phyloP scores from a whole-genome alignment of 768 basidiomycete species.

The Hebeloma cylindrosporum region DNA sequence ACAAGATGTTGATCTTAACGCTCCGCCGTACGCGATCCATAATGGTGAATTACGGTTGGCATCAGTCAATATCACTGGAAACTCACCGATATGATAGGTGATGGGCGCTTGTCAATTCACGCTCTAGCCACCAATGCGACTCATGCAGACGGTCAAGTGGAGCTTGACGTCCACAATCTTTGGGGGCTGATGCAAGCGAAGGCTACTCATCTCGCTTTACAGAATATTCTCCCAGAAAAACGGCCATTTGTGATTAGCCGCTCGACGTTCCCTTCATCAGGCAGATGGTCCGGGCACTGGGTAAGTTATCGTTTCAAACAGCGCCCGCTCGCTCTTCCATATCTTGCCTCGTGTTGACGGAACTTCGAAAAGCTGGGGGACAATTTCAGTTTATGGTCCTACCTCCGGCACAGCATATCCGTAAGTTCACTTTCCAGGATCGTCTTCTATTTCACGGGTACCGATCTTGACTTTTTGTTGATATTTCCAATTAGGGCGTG shows the following conservation, averaged over 20 bases:
- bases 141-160: conserved; percentile 58
- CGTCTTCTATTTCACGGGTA: conserved; percentile 7
- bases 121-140: conserved; percentile 73
- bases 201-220: conserved; percentile 60
- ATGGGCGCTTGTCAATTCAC: conserved; percentile 50
- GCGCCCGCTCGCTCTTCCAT: conserved; percentile 1
- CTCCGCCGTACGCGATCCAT: conserved; percentile 69
- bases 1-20: conserved; percentile 48
- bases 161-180: conserved; percentile 69
- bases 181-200: conserved; percentile 74
- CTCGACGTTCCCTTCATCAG: conserved; percentile 67
- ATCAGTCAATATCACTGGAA: not conserved
- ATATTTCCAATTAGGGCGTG: conserved; percentile 49
- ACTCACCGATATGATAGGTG: conserved; percentile 34
- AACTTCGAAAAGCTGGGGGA: conserved; percentile 60
- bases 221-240: conserved; percentile 51
- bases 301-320: conserved; percentile 31
- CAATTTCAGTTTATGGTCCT: conserved; percentile 74
- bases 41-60: conserved; percentile 47
- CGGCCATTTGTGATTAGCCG: conserved; percentile 73
- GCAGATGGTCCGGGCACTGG: conserved; percentile 76
- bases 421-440: conserved; percentile 25
- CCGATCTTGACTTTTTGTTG: conserved; percentile 7
- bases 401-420: conserved; percentile 62
- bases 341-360: conserved; percentile 14